Conservation (phyloP, 768 basidiomycete genomes). For the Hortiboletus campestris region DNA sequence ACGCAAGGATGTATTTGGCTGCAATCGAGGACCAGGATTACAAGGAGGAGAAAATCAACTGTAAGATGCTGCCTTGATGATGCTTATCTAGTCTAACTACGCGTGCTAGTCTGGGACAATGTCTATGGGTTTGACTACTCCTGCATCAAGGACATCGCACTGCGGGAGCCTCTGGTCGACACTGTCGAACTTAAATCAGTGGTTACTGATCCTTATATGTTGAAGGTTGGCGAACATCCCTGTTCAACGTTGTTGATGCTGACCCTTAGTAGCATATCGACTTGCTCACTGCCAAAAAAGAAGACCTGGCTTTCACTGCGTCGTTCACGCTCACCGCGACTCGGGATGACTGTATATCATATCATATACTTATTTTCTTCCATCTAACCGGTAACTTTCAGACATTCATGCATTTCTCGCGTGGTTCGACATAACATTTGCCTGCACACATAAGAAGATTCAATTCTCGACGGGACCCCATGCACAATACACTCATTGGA, state of each 20-base stretch:
- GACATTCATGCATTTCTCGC: constrained; percentile 97
- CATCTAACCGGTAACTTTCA: constrained; percentile 31
- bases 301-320: constrained; percentile 84
- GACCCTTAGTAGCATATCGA: constrained; percentile 69
- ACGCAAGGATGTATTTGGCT: constrained; percentile 86
- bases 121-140: constrained; percentile 99
- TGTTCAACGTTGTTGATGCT: neutral
- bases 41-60: constrained; percentile 99
- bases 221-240: constrained; percentile 61
- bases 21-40: constrained; percentile 99
- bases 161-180: constrained; percentile 95
- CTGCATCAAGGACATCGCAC: constrained; percentile 97
- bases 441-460: constrained; percentile 93
- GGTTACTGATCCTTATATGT: constrained; percentile 85
- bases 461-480: constrained; percentile 98
- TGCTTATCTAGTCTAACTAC: constrained; percentile 2
- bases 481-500: constrained; percentile 95
- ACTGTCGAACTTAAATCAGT: constrained; percentile 98
- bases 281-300: constrained; percentile 88
- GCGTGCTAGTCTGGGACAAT: constrained; percentile 88
- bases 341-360: constrained; percentile 84
- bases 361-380: neutral
- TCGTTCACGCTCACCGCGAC: constrained; percentile 80
- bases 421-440: constrained; percentile 98
- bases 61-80: constrained; percentile 38